Evolutionary conservation across 768 basidiomycete species (phyloP), one percentile per base, ranked within the genome.

Genomic region (Lepiota brunneoincarnata): DNA sequence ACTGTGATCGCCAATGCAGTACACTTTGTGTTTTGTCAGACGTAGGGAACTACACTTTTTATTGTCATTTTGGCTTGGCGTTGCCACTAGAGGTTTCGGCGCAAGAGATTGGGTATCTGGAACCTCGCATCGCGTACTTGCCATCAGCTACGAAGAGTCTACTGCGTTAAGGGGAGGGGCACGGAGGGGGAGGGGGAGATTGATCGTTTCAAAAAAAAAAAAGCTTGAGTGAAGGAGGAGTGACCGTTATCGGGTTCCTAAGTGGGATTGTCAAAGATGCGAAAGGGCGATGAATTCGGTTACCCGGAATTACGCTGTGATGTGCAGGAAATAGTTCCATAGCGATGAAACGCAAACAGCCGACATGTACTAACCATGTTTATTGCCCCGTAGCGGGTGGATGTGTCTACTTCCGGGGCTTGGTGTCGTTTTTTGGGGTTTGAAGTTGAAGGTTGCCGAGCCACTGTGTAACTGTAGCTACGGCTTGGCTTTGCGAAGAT

Each of bases 181-280:
- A 21, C 24, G 26, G 12, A 15, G 23, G 18, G 40, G 24, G 42
- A 15, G 18, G 21, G 24, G 36, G 42, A 45, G 43, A 54, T 38
- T 45, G 52, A 46, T 54, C 35, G 52, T 46, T 46, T 47, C 26
- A 47, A 38, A 9, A 31, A 31, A 31, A 31, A 31, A 9, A 31
- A 34, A 52, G 28, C 39, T 51, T 51, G 50, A 51, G 26, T 42
- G 50, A 54, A 46, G n/a, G 44, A 10, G 4, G 14, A 15, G 23
- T 36, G 44, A 23, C 28, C 28, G 50, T 23, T 17, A 12, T 23
- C 23, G 21, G n/a, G 38, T 28, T 21, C 39, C 20, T 34, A 34
- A 21, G 40, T 42, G 24, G 40, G 28, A n/a, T 17, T 5, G 34
- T 15, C 28, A 14, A 51, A 42, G 20, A 2, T 42, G 50, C 49